phyloP scores from a whole-genome alignment of 148 eudicot genomes.

The Cornus florida region DNA sequence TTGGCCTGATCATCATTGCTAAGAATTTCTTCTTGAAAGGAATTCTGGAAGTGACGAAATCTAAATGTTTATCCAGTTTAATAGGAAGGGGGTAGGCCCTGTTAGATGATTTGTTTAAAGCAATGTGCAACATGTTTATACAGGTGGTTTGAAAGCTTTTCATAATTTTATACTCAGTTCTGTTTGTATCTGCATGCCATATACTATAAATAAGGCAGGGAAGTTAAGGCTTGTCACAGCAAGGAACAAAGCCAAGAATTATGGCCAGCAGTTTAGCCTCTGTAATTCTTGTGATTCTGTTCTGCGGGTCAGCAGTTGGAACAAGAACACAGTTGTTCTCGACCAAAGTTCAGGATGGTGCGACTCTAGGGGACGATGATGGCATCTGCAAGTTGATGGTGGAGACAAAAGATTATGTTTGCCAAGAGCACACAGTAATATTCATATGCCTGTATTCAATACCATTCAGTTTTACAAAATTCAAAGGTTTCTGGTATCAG shows the following conservation, averaged over 20 bases:
- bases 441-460: background rate
- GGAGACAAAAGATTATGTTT: conserved; percentile 36
- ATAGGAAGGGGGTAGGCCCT: background rate
- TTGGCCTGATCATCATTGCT: background rate
- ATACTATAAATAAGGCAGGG: conserved; percentile 1
- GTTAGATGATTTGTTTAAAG: background rate
- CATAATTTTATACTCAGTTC: background rate
- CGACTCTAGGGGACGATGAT: conserved; percentile 17
- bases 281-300: conserved; percentile 22
- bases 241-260: background rate
- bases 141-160: background rate
- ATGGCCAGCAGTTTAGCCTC: conserved; percentile 15
- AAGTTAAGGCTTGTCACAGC: background rate
- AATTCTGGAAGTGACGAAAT: conserved; percentile 6
- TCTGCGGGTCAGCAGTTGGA: conserved; percentile 25
- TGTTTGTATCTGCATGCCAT: conserved; percentile 8
- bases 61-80: background rate
- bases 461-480: background rate
- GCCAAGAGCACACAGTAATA: conserved; percentile 54
- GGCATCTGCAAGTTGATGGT: conserved; percentile 49
- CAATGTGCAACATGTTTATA: background rate
- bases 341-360: background rate
- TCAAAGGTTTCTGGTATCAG: background rate
- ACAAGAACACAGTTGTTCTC: conserved; percentile 27
- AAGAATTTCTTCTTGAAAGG: background rate